Base-by-base conservation (phyloP, 2,329 filamentous ascomycete genomes). In the Trichoderma atrobrunneum region DNA sequence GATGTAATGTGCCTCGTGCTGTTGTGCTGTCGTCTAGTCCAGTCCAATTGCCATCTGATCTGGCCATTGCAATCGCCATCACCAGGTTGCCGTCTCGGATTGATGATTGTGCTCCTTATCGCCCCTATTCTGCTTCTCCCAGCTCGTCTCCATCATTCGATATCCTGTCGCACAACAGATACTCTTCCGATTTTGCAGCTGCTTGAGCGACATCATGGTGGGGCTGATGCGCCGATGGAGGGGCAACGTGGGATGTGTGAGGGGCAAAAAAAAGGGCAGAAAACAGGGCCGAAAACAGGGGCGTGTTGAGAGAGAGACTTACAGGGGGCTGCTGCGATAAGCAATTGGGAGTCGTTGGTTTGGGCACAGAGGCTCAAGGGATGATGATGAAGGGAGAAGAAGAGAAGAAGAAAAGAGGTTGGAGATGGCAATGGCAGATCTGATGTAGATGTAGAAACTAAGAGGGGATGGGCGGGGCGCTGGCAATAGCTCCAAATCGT, bases 221-320 rank as follows among this genome's bases (percentile, higher is more conserved):
- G 62, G 70, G 70, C 63, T 67, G 34, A 63, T 63, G 21, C 67
- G 32, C 21, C 32, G 28, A 70, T 72, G 63, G 70, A 72, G 70
- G 70, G 70, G 70, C 70, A 72, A 43, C 43, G 39, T 64, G 70
- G 70, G 70, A 61, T 57, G 63, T 63, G 30, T 36, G 63, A 59
- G 70, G 62, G 62, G 62, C 63, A 51, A 34, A 51, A 34, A 34
- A 51, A 24, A n/a, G 66, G 59, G 28, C 10, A 21, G 26, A 48
- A 28, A 39, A 65, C 30, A 54, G 36, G n/a, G 43, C 36, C 32
- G 62, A 32, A 24, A 54, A 54, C 48, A 54, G 48, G 48, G 48
- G 48, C 48, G n/a, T 5, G 18, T 51, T 48, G 62, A 32, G 56
- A 30, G 16, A 60, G 56, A 16, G 24, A 39, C 65, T 68, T 68